Evolutionary conservation across 352 stramenopile species (phyloP), one percentile per base, ranked within the genome.

Genomic region (Phytophthora hybrid): DNA sequence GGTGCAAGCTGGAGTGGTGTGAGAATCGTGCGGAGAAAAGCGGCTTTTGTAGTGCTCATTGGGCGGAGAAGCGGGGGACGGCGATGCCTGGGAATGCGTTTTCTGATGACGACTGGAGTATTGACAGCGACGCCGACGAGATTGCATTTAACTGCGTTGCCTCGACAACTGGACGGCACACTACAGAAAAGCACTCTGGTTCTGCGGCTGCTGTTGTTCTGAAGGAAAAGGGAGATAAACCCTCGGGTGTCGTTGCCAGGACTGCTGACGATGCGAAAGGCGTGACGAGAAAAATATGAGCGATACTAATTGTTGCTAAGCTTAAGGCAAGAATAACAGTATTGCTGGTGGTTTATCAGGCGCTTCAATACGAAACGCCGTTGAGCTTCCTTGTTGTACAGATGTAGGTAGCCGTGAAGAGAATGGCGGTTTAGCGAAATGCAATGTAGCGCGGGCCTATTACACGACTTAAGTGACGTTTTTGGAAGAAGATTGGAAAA

Each of bases 1-100:
- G 59, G 32, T 77, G 70, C 23, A 58, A 32, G 2, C 44, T 77
- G 11, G 54, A 63, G 32, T 71, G 70, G 65, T 77, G 70, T 13
- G 61, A 63, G 1, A 73, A 52, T 4, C 41, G 49, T 5, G 59
- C 57, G 0, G 63, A 57, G 8, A 54, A n/a, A 26, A 73, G 69
- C 41, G 63, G 69, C 1, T 64, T 67, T 46, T 76, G 69, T 47
- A 21, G 31, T 18, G 51, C 11, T 29, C 69, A 76, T 51, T 68
- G 62, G 44, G 56, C 59, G 53, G 67, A 74, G 44, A 70, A 55
- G 44, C 61, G 56, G 19, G 53, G 41, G 19, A 51, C 61, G 60
- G 26, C 41, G 32, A 58, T 10, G 44, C 53, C 64, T 5, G n/a
- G 23, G 26, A 21, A 23, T 18, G 51, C 23, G 21, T 9, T 16